phyloP scores from a whole-genome alignment of 306 rosid species.

The Sicyos edulis region DNA sequence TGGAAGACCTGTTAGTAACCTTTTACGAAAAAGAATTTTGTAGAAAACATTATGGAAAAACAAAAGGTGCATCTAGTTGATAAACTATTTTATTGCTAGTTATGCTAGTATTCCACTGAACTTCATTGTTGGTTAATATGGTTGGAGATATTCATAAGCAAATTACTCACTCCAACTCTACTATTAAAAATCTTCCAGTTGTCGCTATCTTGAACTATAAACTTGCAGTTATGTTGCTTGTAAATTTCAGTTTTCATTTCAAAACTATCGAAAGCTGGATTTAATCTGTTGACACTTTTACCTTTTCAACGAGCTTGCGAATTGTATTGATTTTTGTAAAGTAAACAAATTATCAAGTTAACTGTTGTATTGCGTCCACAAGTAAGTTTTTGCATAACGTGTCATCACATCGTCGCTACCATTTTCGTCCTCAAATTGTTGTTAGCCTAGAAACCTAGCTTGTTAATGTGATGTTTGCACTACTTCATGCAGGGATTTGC shows the following conservation, averaged over 20 bases:
- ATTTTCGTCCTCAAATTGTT: neutral
- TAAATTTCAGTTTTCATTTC: neutral
- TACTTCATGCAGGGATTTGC: constrained; percentile 60
- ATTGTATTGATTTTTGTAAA: neutral
- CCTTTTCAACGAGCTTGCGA: neutral
- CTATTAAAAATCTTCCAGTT: neutral
- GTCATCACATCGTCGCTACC: neutral
- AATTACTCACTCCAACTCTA: neutral
- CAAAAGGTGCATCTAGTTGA: neutral
- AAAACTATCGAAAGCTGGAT: neutral
- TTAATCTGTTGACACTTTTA: neutral
- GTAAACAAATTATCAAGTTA: neutral
- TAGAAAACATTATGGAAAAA: neutral
- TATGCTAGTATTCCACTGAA: neutral
- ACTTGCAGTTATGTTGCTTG: neutral
- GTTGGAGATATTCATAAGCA: neutral
- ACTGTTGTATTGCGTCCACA: neutral
- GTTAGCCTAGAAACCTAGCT: neutral
- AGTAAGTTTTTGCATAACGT: neutral
- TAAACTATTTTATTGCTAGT: constrained; percentile 10
- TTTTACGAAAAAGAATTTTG: neutral
- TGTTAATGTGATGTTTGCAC: constrained; percentile 1
- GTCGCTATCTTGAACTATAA: neutral
- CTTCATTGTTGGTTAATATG: neutral
- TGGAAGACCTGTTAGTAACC: neutral